Evolutionary conservation across 2,329 filamentous ascomycete genomes (phyloP).

Genomic region (Cercospora zeina): DNA sequence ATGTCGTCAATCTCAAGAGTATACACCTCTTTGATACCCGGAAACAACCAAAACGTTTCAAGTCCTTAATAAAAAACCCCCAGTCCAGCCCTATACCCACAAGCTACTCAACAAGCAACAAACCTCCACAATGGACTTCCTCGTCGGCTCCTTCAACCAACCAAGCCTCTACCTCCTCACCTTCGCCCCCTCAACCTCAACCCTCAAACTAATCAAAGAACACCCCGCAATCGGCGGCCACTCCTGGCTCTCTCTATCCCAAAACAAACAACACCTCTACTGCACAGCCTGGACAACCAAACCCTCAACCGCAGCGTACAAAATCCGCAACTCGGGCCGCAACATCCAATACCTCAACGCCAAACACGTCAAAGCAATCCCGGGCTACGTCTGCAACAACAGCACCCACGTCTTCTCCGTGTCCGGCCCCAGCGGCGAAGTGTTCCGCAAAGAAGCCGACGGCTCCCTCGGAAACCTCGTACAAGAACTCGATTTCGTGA

Average conservation of each 20-base stretch:
- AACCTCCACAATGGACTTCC: conserved; percentile 38
- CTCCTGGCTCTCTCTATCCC: conserved; percentile 41
- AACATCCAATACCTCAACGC: conserved; percentile 39
- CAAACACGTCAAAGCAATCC: conserved; percentile 35
- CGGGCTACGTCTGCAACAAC: conserved; percentile 40
- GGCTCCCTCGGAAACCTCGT: conserved; percentile 38
- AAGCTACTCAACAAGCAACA: neutral
- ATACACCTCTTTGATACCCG: neutral
- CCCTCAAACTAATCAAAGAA: conserved; percentile 32
- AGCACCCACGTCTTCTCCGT: conserved; percentile 38
- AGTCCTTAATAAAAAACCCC: neutral
- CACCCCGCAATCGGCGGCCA: conserved; percentile 40
- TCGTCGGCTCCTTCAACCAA: conserved; percentile 41
- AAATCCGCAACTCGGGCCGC: conserved; percentile 28
- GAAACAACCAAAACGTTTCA: neutral
- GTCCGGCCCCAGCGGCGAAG: conserved; percentile 41
- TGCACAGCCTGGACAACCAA: conserved; percentile 41
- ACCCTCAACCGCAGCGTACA: conserved; percentile 40
- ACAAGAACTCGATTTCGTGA: conserved; percentile 40
- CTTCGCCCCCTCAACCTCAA: conserved; percentile 33
- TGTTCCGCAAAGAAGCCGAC: conserved; percentile 36
- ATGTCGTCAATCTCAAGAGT: neutral
- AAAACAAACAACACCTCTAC: conserved; percentile 37
- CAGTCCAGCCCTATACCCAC: neutral
- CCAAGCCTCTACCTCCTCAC: conserved; percentile 38